A percentile compares a stretch with the other conserved stretches of the same genome.
These are phyloP conservation scores for Dentipellis fragilis DNA, from an alignment of 768 basidiomycete genomes.

Conservation along the genomic window DNA sequence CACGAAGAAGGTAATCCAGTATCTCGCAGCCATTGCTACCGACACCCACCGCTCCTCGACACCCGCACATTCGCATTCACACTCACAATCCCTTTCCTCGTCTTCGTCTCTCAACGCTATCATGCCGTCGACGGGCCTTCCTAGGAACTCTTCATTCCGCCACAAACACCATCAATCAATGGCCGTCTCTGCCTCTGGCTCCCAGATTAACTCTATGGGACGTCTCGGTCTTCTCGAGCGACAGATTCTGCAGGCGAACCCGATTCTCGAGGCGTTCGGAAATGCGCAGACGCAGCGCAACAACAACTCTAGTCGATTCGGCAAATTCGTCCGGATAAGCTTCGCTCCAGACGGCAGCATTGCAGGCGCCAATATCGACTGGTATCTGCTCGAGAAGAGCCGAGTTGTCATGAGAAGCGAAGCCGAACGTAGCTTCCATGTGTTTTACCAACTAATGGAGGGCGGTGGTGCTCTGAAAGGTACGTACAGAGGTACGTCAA, in stretches of 20 bases:
- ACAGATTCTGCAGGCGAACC: slow-evolving; percentile 96
- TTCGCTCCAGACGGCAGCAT: slow-evolving; percentile 92
- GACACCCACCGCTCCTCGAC: slow-evolving; percentile 49
- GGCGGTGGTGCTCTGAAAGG: slow-evolving; percentile 66
- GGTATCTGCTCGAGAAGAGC: slow-evolving; percentile 98
- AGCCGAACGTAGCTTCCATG: slow-evolving; percentile 90
- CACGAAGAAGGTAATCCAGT: slow-evolving; percentile 98
- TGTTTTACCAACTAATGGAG: slow-evolving; percentile 90
- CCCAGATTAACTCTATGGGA: slow-evolving; percentile 47
- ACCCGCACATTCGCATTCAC: slow-evolving; percentile 47
- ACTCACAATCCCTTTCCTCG: slow-evolving; percentile 49
- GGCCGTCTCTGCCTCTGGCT: slow-evolving; percentile 34
- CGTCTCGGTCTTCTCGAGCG: slow-evolving; percentile 84
- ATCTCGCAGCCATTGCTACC: slow-evolving; percentile 92
- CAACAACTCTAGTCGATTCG: slow-evolving; percentile 98
- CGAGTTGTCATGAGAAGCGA: slow-evolving; percentile 82
- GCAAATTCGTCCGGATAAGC: slow-evolving; percentile 94
- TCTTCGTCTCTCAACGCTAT: slow-evolving; percentile 37
- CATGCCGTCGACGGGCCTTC: slow-evolving; percentile 59
- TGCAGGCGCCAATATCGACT: slow-evolving; percentile 95
- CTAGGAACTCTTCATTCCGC: slow-evolving; percentile 47
- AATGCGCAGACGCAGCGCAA: slow-evolving; percentile 98
- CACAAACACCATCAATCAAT: slow-evolving; percentile 42
- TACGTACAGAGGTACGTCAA: slow-evolving; percentile 22
- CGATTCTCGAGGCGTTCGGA: slow-evolving; percentile 94